These are phyloP conservation scores for Ophiognomonia clavigignenti-juglandacearum DNA, from an alignment of 2,329 filamentous ascomycete genomes.

Conservation along the genomic window DNA sequence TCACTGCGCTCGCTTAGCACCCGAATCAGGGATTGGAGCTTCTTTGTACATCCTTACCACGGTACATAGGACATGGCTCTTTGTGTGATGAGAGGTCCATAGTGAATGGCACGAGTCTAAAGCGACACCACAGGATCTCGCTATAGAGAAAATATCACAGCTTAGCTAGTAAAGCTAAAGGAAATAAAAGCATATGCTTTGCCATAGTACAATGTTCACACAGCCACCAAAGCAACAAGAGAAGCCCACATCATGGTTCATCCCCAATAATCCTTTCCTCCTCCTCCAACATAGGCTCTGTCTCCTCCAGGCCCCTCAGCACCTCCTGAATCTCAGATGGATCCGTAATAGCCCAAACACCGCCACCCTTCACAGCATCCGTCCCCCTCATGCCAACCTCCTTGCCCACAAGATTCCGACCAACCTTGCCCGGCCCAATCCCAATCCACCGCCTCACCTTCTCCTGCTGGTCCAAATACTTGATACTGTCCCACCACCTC, in stretches of 20 bases:
- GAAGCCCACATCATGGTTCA: conserved; percentile 2
- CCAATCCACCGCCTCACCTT: conserved; percentile 83
- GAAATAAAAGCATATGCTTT: neutral
- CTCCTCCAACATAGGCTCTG: conserved; percentile 47
- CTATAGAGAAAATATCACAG: no score
- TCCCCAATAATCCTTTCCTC: conserved; percentile 28
- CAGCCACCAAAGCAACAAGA: neutral
- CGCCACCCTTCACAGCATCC: conserved; percentile 78
- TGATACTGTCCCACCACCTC: conserved; percentile 89
- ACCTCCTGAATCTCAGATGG: conserved; percentile 71
- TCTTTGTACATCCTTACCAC: no score
- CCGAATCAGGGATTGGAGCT: no score
- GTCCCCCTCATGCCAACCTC: conserved; percentile 83
- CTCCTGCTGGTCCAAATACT: conserved; percentile 78
- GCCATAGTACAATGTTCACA: neutral
- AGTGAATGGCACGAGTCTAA: no score
- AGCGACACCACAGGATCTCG: no score
- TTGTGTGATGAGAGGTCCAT: no score
- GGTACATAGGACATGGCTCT: no score
- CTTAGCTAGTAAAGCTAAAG: no score
- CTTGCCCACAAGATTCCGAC: conserved; percentile 88
- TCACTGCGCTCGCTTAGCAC: no score
- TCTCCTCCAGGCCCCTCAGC: conserved; percentile 60
- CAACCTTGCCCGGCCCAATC: conserved; percentile 90
- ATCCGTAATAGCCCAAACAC: conserved; percentile 87